Evolutionary conservation across 2,329 filamentous ascomycete genomes (phyloP), one percentile per base, ranked within the genome.

Genomic region (Botrytis squamosa): DNA sequence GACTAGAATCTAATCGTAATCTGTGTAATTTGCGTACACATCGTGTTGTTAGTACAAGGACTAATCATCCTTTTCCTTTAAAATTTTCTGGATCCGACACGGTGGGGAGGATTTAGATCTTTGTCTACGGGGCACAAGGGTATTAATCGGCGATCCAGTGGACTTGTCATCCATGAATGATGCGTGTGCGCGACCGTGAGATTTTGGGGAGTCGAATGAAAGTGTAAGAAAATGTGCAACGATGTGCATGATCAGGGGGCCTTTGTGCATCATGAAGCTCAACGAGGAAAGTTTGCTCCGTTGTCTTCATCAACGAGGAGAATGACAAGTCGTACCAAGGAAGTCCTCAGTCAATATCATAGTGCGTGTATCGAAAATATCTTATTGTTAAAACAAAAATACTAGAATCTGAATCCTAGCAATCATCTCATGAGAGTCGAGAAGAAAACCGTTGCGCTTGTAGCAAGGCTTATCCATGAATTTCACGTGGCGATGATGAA

Each of bases 391-490:
- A 49, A 46, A 55, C 12, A 8, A 62, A 33, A 46, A 12, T 38
- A 57, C 25, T 65, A 38, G 38, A 44, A 7, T 8, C 10, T 25
- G n/a, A 40, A 49, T 65, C 22, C 59, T 40, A 36, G 44, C 25
- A 66, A 59, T 25, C 5, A 59, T 42, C 38, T 44, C n/a, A 49
- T 55, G 25, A 52, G 49, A n/a, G 12, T 55, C 49, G 52, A 60
- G 65, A 62, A 69, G 29, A 73, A 73, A 73, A 42, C 71, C 71
- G 71, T 73, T 73, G 55, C 29, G 33, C 29, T 67, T 67, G 14
- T n/a, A 73, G 33, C 65, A 73, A 70, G 71, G 55, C 65, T 42
- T 62, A 73, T 73, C 71, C 71, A 73, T 73, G 71, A 42, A 14
- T 70, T 33, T 63, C 71, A 55, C 71, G 71, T 73, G 71, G 71